These are phyloP conservation scores for Pleurotus ostreatus DNA, from an alignment of 768 basidiomycete species.

Conservation along the genomic window DNA sequence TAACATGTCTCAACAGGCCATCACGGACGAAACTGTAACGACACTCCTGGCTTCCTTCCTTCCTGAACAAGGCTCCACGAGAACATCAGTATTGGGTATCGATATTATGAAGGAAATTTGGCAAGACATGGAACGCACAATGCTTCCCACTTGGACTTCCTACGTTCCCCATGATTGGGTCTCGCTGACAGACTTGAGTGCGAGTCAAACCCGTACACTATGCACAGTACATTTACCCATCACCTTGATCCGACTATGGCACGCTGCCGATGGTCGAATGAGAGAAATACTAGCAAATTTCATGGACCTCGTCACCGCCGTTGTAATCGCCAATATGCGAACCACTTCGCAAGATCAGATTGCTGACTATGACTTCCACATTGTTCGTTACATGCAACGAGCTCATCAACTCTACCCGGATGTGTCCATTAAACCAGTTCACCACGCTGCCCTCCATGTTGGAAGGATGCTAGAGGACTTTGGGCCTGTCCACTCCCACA, in stretches of 20 bases:
- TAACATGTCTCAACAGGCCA: neutral
- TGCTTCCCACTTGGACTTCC: constrained; percentile 26
- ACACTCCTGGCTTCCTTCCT: neutral
- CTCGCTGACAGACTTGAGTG: neutral
- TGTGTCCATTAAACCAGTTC: neutral
- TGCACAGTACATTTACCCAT: constrained; percentile 5
- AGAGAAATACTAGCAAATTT: neutral
- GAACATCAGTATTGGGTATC: constrained; percentile 20
- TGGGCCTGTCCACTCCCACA: constrained; percentile 2
- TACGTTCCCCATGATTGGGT: constrained; percentile 24
- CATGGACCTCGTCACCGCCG: neutral
- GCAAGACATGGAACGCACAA: constrained; percentile 23
- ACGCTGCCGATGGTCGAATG: neutral
- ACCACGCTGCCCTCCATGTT: constrained; percentile 1
- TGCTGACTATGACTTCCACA: neutral
- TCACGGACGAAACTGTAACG: neutral
- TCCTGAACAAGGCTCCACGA: neutral
- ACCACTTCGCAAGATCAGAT: neutral
- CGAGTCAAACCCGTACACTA: neutral
- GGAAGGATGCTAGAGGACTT: neutral
- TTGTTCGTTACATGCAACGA: neutral
- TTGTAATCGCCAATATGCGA: neutral
- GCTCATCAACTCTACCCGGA: neutral
- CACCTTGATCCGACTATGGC: neutral
- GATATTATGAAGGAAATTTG: constrained; percentile 24